Conservation (phyloP, 2,329 filamentous ascomycete genomes). For the Xylariales sp. region DNA sequence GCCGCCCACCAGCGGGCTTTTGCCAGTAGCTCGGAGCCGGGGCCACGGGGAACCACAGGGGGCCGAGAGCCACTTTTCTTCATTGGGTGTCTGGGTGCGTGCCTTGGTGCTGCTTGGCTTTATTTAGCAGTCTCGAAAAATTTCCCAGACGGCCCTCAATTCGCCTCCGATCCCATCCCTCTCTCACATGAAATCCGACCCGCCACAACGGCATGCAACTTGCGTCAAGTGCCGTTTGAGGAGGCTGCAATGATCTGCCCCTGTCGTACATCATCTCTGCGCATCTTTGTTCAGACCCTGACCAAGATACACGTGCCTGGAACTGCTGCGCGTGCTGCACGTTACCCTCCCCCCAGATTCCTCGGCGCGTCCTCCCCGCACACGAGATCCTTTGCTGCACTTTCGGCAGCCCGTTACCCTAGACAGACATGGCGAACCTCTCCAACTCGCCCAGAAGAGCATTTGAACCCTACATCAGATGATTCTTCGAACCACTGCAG, state of each 20-base stretch:
- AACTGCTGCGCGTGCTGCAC: constrained; percentile 9
- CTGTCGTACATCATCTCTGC: constrained; percentile 40
- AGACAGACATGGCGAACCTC: constrained; percentile 4
- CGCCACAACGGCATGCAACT: neutral
- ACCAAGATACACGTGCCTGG: constrained; percentile 19
- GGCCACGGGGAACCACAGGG: too few relatives aligned
- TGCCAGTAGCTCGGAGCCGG: too few relatives aligned
- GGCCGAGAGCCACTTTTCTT: too few relatives aligned
- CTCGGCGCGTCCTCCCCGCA: constrained; percentile 8
- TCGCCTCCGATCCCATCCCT: too few relatives aligned
- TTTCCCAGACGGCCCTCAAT: too few relatives aligned
- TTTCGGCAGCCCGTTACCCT: constrained; percentile 12
- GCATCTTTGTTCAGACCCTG: constrained; percentile 44
- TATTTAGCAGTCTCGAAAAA: too few relatives aligned
- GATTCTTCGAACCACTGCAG: neutral
- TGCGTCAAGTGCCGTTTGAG: neutral
- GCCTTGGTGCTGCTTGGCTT: too few relatives aligned
- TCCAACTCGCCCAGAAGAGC: neutral
- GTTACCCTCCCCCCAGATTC: constrained; percentile 4
- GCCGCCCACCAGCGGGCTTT: too few relatives aligned
- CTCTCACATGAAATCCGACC: too few relatives aligned
- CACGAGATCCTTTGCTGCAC: constrained; percentile 16
- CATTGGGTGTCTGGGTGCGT: too few relatives aligned
- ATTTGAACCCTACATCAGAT: constrained; percentile 1
- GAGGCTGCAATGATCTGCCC: constrained; percentile 39